phyloP scores from a whole-genome alignment of 805 yeast genomes.

The Yamadazyma sp. region DNA sequence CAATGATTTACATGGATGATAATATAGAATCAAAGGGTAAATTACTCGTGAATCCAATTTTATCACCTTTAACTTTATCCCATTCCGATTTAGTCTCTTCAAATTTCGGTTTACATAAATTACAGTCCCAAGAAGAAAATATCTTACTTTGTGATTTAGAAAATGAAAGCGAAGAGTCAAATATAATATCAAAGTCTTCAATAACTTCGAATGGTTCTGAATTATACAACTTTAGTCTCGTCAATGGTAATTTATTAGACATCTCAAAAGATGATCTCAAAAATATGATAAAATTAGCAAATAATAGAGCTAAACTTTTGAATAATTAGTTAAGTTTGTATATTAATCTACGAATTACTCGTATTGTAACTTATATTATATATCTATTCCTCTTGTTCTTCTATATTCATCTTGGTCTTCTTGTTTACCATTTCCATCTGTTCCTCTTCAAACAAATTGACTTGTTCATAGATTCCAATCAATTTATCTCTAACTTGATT shows the following conservation, averaged over 20 bases:
- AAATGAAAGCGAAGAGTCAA: slow-evolving; percentile 15
- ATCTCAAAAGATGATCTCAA: slow-evolving; percentile 47
- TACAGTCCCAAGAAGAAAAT: slow-evolving; percentile 9
- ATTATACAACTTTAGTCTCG: slow-evolving; percentile 30
- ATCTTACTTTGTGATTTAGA: slow-evolving; percentile 13
- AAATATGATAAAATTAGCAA: slow-evolving; percentile 47
- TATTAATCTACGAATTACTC: slow-evolving; percentile 1
- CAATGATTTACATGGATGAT: slow-evolving; percentile 47
- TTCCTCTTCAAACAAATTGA: slow-evolving; percentile 7
- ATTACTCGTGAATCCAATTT: slow-evolving; percentile 5
- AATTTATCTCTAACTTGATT: background rate
- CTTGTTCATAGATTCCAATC: slow-evolving; percentile 10
- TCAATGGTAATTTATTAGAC: slow-evolving; percentile 45
- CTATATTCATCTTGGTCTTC: slow-evolving; percentile 1
- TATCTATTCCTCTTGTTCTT: slow-evolving; percentile 8
- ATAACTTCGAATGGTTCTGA: slow-evolving; percentile 9
- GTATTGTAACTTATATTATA: background rate
- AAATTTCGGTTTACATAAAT: slow-evolving; percentile 12
- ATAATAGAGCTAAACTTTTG: slow-evolving; percentile 41
- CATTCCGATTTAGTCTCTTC: slow-evolving; percentile 12
- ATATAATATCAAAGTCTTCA: slow-evolving; percentile 9
- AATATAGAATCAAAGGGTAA: slow-evolving; percentile 4
- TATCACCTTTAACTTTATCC: slow-evolving; percentile 6
- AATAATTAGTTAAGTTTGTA: background rate
- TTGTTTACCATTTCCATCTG: slow-evolving; percentile 6